phyloP scores from a whole-genome alignment of 345 rosid species.

The Passiflora organensis region DNA sequence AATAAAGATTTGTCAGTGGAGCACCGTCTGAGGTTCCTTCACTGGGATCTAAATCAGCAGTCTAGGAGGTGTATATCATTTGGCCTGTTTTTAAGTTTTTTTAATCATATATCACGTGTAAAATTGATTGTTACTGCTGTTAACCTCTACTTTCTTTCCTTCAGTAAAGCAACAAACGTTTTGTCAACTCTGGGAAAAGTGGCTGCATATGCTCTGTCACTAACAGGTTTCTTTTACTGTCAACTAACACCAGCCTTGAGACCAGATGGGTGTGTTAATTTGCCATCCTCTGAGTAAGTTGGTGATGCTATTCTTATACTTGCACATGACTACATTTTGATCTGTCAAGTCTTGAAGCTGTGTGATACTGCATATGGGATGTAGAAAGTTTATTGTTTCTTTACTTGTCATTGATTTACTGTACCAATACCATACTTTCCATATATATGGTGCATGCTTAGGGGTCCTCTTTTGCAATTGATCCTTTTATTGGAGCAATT shows the following conservation, averaged over 20 bases:
- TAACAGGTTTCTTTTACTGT: slow-evolving; percentile 87
- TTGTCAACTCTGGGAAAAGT: slow-evolving; percentile 77
- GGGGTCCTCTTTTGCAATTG: not conserved
- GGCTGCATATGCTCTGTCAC: slow-evolving; percentile 63
- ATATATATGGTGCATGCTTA: not conserved
- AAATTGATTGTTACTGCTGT: slow-evolving; percentile 5
- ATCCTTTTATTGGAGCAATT: not conserved
- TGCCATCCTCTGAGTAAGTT: slow-evolving; percentile 63
- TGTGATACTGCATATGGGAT: no score
- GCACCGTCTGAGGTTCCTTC: slow-evolving; percentile 67
- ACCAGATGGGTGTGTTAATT: slow-evolving; percentile 40
- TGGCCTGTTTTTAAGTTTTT: slow-evolving; percentile 1
- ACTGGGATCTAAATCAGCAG: slow-evolving; percentile 89
- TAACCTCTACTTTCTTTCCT: slow-evolving; percentile 17
- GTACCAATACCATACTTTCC: not conserved
- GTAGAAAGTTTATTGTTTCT: not conserved
- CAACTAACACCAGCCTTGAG: slow-evolving; percentile 62
- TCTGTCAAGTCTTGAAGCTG: no score
- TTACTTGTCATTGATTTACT: not conserved
- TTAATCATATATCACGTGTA: not conserved
- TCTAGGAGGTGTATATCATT: slow-evolving; percentile 52
- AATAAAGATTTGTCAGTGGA: slow-evolving; percentile 85
- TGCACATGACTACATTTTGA: not conserved
- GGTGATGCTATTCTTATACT: slow-evolving; percentile 5
- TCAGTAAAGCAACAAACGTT: slow-evolving; percentile 75